These are phyloP conservation scores for Aspergillus fijiensis DNA, from an alignment of 2,329 filamentous ascomycete genomes.

Conservation along the genomic window DNA sequence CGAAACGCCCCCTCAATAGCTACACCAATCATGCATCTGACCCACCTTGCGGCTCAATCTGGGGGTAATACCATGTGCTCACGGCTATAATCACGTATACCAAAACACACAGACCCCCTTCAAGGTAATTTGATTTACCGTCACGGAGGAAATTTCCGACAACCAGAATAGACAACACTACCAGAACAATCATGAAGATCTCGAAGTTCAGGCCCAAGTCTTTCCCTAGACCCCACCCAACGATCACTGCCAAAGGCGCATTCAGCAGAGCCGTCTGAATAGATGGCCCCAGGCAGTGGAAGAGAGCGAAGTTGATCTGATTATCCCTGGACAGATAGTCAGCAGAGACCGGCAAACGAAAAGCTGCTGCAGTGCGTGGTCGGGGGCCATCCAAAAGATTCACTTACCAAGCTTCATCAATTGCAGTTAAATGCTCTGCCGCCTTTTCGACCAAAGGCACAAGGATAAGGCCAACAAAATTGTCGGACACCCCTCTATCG, in stretches of 20 bases:
- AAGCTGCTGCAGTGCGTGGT: slow-evolving; percentile 9
- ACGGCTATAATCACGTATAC: slow-evolving; percentile 65
- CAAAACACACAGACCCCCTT: slow-evolving; percentile 73
- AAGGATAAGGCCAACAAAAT: slow-evolving; percentile 70
- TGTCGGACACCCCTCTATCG: slow-evolving; percentile 53
- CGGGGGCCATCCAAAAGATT: neutral
- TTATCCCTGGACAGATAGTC: slow-evolving; percentile 37
- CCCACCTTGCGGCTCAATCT: slow-evolving; percentile 37
- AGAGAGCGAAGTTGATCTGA: slow-evolving; percentile 76
- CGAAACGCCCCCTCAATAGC: neutral
- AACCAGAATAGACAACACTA: slow-evolving; percentile 80
- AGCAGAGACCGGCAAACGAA: neutral
- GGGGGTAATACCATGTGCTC: slow-evolving; percentile 61
- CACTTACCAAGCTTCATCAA: slow-evolving; percentile 77
- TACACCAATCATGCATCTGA: neutral
- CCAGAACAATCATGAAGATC: slow-evolving; percentile 77
- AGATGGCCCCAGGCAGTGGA: slow-evolving; percentile 81
- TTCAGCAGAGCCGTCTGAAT: slow-evolving; percentile 90
- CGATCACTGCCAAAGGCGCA: slow-evolving; percentile 76
- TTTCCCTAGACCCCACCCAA: slow-evolving; percentile 74
- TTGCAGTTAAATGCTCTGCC: slow-evolving; percentile 78
- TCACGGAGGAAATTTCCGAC: slow-evolving; percentile 86
- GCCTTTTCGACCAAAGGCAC: slow-evolving; percentile 80
- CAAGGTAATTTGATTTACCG: slow-evolving; percentile 85
- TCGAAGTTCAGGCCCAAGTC: slow-evolving; percentile 81